Conservation (phyloP, 2,329 filamentous ascomycete genomes). For the Beauveria medogensis region DNA sequence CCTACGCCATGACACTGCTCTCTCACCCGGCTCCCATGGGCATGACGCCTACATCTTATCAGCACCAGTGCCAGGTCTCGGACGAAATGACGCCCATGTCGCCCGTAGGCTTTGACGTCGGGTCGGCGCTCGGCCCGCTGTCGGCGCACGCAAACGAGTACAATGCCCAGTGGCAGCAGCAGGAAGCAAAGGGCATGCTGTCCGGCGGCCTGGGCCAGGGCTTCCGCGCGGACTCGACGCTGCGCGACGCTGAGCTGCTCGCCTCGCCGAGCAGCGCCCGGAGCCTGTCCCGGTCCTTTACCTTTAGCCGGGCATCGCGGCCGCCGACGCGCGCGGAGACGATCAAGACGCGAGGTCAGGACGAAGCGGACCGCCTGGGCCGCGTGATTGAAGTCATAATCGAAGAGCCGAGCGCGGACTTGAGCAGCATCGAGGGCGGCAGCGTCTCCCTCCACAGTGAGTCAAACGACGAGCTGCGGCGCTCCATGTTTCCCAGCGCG, state of each 20-base stretch:
- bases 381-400: slow-evolving; percentile 54
- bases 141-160: slow-evolving; percentile 37
- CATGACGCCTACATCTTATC: slow-evolving; percentile 22
- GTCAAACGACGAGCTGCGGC: slow-evolving; percentile 23
- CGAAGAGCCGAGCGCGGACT: slow-evolving; percentile 35
- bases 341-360: slow-evolving; percentile 44
- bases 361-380: slow-evolving; percentile 51
- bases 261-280: slow-evolving; percentile 26
- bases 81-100: slow-evolving; percentile 14
- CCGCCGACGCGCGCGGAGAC: slow-evolving; percentile 28
- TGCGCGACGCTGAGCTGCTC: slow-evolving; percentile 44
- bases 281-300: slow-evolving; percentile 33
- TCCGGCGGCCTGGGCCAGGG: slow-evolving; percentile 53
- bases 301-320: slow-evolving; percentile 22
- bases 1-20: slow-evolving; percentile 36
- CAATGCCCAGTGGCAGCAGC: slow-evolving; percentile 36
- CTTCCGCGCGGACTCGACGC: slow-evolving; percentile 36
- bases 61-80: slow-evolving; percentile 17
- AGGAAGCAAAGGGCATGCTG: slow-evolving; percentile 46
- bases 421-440: slow-evolving; percentile 43
- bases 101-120: slow-evolving; percentile 35
- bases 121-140: slow-evolving; percentile 37
- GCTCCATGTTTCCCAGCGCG: slow-evolving; percentile 30
- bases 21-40: slow-evolving; percentile 33
- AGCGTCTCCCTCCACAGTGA: slow-evolving; percentile 14